Conservation (phyloP, 352 stramenopile species). For the Elongisporangium anandrum region DNA sequence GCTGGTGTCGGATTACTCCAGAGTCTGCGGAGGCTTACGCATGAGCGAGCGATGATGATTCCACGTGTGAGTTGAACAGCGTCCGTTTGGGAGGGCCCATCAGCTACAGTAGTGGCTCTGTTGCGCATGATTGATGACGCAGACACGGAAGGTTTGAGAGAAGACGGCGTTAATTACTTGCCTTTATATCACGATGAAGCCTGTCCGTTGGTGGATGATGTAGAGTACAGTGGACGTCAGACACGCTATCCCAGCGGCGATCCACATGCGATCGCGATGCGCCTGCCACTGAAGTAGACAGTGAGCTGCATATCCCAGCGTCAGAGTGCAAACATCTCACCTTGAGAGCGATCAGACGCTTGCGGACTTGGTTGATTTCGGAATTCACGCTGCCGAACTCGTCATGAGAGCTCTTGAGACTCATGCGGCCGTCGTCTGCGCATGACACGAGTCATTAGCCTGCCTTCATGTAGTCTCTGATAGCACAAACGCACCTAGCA, state of each 20-base stretch:
- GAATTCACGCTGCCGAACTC: constrained; percentile 56
- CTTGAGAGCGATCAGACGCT: constrained; percentile 53
- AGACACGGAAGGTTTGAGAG: not conserved
- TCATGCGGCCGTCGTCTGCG: constrained; percentile 47
- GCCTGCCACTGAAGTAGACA: constrained; percentile 55
- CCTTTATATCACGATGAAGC: constrained; percentile 53
- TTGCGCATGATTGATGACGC: not conserved
- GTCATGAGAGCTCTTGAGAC: constrained; percentile 54
- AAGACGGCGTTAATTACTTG: not conserved
- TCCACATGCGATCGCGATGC: constrained; percentile 75
- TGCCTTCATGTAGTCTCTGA: not conserved
- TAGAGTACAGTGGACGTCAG: constrained; percentile 60
- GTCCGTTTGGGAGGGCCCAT: too few species aligned
- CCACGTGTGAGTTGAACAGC: too few species aligned
- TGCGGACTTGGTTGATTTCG: constrained; percentile 50
- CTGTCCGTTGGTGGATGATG: constrained; percentile 76
- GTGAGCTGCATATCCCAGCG: too few species aligned
- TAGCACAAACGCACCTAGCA: constrained; percentile 29
- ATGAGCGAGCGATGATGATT: too few species aligned
- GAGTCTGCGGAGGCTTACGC: too few species aligned
- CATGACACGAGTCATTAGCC: not conserved
- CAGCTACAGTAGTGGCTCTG: too few species aligned
- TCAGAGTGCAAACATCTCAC: too few species aligned
- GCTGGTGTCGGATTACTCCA: not conserved
- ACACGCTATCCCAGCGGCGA: constrained; percentile 54